These are phyloP conservation scores for Gossypium thurberi DNA, from an alignment of 345 rosid species.

Conservation along the genomic window DNA sequence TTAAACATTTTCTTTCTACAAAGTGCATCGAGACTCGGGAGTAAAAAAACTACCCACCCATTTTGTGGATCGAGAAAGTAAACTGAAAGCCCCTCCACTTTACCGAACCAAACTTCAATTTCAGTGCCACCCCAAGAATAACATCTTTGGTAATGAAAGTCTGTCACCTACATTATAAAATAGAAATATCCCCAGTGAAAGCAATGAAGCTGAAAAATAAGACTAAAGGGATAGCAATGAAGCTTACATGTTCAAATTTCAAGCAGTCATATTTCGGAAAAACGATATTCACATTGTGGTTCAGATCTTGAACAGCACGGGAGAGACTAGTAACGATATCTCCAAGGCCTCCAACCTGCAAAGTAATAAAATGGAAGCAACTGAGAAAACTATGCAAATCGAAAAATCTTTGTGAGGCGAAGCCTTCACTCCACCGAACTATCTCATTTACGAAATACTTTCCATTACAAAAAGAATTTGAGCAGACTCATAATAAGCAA, in stretches of 20 bases:
- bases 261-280: constrained; percentile 88
- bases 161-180: constrained; percentile 54
- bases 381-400: neutral
- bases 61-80: constrained; percentile 88
- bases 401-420: neutral
- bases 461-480: neutral
- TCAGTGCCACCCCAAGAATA: constrained; percentile 83
- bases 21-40: neutral
- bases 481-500: neutral
- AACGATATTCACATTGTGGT: constrained; percentile 78
- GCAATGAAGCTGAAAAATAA: neutral
- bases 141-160: constrained; percentile 52
- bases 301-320: constrained; percentile 91
- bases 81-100: constrained; percentile 87
- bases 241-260: constrained; percentile 70
- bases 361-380: neutral
- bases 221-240: constrained; percentile 15
- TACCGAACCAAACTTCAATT: constrained; percentile 85
- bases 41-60: constrained; percentile 59
- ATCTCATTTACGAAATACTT: neutral
- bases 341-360: constrained; percentile 96
- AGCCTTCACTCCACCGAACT: neutral
- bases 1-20: neutral
- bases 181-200: constrained; percentile 1
- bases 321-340: constrained; percentile 96